phyloP scores from a whole-genome alignment of 495 filamentous ascomycete species.

The Hyphodiscus hymeniophilus region DNA sequence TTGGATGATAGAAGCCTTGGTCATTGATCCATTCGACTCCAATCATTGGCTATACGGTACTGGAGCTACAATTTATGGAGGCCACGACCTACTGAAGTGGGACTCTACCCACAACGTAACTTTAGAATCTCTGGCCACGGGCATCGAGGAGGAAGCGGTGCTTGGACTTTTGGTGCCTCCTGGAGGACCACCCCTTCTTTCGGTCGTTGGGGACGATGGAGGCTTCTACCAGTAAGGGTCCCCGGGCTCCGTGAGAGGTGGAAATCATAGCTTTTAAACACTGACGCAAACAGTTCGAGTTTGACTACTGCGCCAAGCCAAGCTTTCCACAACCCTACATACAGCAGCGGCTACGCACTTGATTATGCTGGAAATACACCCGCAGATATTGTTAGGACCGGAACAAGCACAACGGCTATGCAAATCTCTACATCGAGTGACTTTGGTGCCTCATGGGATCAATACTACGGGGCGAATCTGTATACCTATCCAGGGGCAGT shows the following conservation, averaged over 20 bases:
- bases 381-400: slow-evolving; percentile 44
- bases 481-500: slow-evolving; percentile 4
- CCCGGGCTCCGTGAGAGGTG: slow-evolving; percentile 39
- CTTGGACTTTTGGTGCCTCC: slow-evolving; percentile 42
- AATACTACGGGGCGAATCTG: slow-evolving; percentile 8
- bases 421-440: slow-evolving; percentile 27
- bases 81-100: slow-evolving; percentile 38
- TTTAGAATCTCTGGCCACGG: slow-evolving; percentile 44
- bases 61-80: slow-evolving; percentile 24
- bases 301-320: background rate
- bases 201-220: slow-evolving; percentile 49
- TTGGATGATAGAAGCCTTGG: slow-evolving; percentile 56
- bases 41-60: slow-evolving; percentile 36
- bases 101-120: slow-evolving; percentile 33
- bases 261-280: slow-evolving; percentile 36
- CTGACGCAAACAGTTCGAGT: slow-evolving; percentile 39
- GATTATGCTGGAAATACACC: slow-evolving; percentile 50
- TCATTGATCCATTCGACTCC: slow-evolving; percentile 51
- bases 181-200: slow-evolving; percentile 45
- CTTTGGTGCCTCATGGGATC: slow-evolving; percentile 17
- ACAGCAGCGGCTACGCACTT: slow-evolving; percentile 36
- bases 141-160: slow-evolving; percentile 52
- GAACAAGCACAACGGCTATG: slow-evolving; percentile 17
- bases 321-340: slow-evolving; percentile 32
- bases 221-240: slow-evolving; percentile 43